Conservation (phyloP, 805 yeast genomes). For the Danielozyma ontarioensis region DNA sequence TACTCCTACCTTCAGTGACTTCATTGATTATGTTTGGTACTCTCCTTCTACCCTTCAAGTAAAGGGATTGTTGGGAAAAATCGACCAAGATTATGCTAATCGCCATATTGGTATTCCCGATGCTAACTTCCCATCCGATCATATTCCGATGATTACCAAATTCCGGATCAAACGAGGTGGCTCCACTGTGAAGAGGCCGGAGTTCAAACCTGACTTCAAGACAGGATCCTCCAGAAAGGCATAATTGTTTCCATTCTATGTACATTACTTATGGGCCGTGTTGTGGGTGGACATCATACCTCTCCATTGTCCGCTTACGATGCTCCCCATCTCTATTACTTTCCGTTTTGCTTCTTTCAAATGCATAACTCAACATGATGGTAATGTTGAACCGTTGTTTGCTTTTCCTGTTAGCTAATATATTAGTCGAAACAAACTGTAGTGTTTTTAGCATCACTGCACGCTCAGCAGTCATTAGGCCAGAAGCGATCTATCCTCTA, state of each 20-base stretch:
- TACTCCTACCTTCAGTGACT: conserved; percentile 89
- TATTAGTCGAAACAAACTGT: too few species aligned
- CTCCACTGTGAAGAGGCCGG: conserved; percentile 27
- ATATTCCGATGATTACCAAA: conserved; percentile 78
- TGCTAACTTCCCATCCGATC: conserved; percentile 91
- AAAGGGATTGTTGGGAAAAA: conserved; percentile 77
- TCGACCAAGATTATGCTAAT: conserved; percentile 71
- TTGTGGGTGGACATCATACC: too few species aligned
- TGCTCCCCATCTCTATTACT: too few species aligned
- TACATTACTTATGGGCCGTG: not conserved
- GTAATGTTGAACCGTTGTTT: too few species aligned
- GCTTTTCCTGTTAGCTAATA: too few species aligned
- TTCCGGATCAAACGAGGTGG: conserved; percentile 60
- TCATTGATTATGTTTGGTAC: conserved; percentile 94
- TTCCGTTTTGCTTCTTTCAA: too few species aligned
- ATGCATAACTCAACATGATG: too few species aligned
- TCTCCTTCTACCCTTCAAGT: conserved; percentile 77
- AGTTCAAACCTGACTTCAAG: conserved; percentile 42
- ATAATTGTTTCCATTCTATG: too few species aligned
- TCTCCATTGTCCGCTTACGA: too few species aligned
- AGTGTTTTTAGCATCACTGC: too few species aligned
- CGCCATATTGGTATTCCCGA: conserved; percentile 90
- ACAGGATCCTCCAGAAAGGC: conserved; percentile 38
- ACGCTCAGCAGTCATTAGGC: too few species aligned
- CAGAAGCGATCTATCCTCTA: too few species aligned